A percentile compares a stretch with the other conserved stretches of the same genome.
Conservation (phyloP, 2,329 filamentous ascomycete species). For the Alternaria brassicicola region DNA sequence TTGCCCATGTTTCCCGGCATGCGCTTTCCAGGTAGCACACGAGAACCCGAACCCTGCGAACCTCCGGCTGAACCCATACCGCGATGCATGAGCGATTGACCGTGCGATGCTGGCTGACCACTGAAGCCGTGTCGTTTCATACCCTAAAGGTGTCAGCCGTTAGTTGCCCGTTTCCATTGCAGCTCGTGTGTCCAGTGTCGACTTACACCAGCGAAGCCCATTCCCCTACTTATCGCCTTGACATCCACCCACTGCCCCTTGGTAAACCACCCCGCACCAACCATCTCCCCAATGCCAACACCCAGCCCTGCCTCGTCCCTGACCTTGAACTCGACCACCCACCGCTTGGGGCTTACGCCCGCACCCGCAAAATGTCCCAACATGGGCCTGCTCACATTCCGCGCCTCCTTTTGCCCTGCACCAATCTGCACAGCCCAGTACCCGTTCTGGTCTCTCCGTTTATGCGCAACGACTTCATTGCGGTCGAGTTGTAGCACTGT, state of each 20-base stretch:
- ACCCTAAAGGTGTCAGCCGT: conserved; percentile 54
- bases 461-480: conserved; percentile 86
- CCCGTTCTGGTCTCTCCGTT: conserved; percentile 79
- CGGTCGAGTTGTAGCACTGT: conserved; percentile 93
- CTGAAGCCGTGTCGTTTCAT: conserved; percentile 96
- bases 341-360: conserved; percentile 80
- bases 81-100: conserved; percentile 92
- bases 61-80: conserved; percentile 89
- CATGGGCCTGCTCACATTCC: conserved; percentile 80
- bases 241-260: conserved; percentile 91
- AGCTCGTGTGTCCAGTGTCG: background rate
- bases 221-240: conserved; percentile 77
- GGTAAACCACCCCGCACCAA: conserved; percentile 89
- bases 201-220: conserved; percentile 83
- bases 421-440: conserved; percentile 96
- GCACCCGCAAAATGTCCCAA: conserved; percentile 87
- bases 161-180: background rate
- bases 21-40: conserved; percentile 94
- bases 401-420: conserved; percentile 72
- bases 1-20: conserved; percentile 98
- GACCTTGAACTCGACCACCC: conserved; percentile 87
- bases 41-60: conserved; percentile 87
- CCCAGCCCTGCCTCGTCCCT: conserved; percentile 73
- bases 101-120: conserved; percentile 90
- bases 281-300: conserved; percentile 72